Conservation (phyloP, 1,284 basidiomycete species). For the Gymnopus androsaceus region DNA sequence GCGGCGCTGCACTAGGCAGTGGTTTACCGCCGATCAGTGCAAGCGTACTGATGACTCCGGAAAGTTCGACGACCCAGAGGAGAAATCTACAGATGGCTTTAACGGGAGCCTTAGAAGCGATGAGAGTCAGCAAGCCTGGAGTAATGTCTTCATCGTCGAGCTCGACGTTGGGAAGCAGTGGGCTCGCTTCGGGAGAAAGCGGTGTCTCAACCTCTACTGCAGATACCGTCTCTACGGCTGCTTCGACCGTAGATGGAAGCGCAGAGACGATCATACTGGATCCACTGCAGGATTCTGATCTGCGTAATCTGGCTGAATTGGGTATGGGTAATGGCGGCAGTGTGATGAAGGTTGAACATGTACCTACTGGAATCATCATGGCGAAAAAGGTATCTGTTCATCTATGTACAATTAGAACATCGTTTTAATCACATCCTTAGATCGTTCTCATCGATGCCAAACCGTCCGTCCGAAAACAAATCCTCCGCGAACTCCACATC, state of each 20-base stretch:
- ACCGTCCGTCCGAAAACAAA: conserved; percentile 94
- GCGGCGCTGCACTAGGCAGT: conserved; percentile 30
- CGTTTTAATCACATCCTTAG: conserved; percentile 42
- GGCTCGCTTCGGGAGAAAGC: neutral
- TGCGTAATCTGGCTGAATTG: conserved; percentile 84
- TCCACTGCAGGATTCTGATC: conserved; percentile 78
- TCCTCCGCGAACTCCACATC: conserved; percentile 95
- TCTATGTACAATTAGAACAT: neutral
- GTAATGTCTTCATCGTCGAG: conserved; percentile 21
- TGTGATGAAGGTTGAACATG: conserved; percentile 91
- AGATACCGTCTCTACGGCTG: neutral
- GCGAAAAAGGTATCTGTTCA: conserved; percentile 81
- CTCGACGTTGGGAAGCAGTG: neutral
- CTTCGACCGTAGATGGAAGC: conserved; percentile 32
- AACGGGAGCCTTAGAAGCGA: conserved; percentile 9
- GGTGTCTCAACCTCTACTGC: neutral
- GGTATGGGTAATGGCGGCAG: conserved; percentile 97
- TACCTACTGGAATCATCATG: conserved; percentile 86
- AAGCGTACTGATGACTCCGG: conserved; percentile 22
- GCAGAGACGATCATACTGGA: conserved; percentile 76
- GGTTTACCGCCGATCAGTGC: conserved; percentile 26
- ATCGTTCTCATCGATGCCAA: conserved; percentile 98
- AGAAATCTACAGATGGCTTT: conserved; percentile 14
- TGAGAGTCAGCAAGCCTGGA: conserved; percentile 4
- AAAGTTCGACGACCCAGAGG: conserved; percentile 15